Conservation (phyloP, 495 filamentous ascomycete species). For the Cudoniella acicularis region DNA sequence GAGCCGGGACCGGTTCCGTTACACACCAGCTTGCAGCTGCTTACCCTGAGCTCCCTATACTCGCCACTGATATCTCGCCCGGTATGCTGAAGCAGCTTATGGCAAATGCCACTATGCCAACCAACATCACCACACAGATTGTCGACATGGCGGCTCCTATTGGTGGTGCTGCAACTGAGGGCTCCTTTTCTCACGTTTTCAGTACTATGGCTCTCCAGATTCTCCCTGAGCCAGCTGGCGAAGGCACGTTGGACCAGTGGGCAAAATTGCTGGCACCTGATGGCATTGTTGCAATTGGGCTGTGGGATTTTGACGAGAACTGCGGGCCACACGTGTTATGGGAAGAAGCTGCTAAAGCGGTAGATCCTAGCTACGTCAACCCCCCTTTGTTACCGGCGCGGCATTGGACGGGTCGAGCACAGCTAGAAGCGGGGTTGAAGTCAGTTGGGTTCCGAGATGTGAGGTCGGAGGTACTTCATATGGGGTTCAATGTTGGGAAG, state of each 20-base stretch:
- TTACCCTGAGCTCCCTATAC: background rate
- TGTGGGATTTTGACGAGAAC: background rate
- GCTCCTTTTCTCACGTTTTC: background rate
- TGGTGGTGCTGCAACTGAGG: background rate
- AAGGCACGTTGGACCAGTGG: background rate
- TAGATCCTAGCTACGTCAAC: background rate
- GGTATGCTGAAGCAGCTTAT: background rate
- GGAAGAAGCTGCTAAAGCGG: background rate
- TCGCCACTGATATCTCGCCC: background rate
- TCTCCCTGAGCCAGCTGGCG: background rate
- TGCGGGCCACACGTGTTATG: background rate
- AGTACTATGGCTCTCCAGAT: background rate
- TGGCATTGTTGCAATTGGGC: background rate
- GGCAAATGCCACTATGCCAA: background rate
- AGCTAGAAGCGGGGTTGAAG: background rate
- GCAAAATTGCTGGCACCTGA: background rate
- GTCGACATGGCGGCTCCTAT: background rate
- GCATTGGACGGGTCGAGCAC: background rate
- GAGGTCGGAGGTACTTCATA: background rate
- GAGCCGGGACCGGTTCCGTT: background rate
- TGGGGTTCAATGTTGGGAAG: background rate
- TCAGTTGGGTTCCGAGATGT: background rate
- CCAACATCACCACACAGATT: background rate
- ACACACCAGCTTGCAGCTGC: background rate
- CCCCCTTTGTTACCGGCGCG: background rate